Evolutionary conservation across 1,284 basidiomycete genomes (phyloP), one percentile per base, ranked within the genome.

Genomic region (Salmacisia buchloeana): DNA sequence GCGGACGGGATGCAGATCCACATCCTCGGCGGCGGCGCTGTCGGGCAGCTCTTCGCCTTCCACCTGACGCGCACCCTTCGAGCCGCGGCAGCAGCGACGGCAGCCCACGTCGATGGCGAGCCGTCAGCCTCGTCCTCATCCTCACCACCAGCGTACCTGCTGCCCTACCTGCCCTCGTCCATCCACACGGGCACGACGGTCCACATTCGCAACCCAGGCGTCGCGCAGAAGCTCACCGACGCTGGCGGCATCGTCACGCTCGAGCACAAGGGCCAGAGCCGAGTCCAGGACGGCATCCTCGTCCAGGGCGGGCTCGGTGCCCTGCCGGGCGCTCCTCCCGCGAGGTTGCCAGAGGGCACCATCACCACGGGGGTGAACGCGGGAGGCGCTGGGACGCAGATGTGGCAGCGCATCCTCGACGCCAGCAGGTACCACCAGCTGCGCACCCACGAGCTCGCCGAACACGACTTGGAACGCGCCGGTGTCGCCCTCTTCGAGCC

Each of bases 361-460:
- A 39, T 59, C 63, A 52, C 58, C 64, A 66, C 52, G 35, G 15
- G 46, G 18, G 67, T 54, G 57, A 25, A 21, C 59, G 49, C 39
- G 35, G 41, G 25, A 63, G 49, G 46, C 35, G 39, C 59, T 33
- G 61, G 66, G 25, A 54, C 46, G 35, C n/a, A 45, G 45, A 45
- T 34, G 39, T 63, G 46, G 39, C 43, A 54, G 54, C 62, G 62
- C 62, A 65, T 59, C 52, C 59, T 36, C 25, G 61, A 57, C 25
- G 49, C 49, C 13, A 33, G 25, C 21, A 36, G 27, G 63, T 52
- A 36, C 62, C 38, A 39, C 34, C 58, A 31, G 33, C 31, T 64
- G 35, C 52, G 35, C 35, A 39, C 52, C 61, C 46, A 74, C 74
- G 36, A 75, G 71, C 76, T 76, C 23, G 89, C 90, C 74, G 83